A percentile compares a stretch with the other conserved stretches of the same genome.
Conservation (phyloP, 306 rosid species). For the Phaseolus lunatus region DNA sequence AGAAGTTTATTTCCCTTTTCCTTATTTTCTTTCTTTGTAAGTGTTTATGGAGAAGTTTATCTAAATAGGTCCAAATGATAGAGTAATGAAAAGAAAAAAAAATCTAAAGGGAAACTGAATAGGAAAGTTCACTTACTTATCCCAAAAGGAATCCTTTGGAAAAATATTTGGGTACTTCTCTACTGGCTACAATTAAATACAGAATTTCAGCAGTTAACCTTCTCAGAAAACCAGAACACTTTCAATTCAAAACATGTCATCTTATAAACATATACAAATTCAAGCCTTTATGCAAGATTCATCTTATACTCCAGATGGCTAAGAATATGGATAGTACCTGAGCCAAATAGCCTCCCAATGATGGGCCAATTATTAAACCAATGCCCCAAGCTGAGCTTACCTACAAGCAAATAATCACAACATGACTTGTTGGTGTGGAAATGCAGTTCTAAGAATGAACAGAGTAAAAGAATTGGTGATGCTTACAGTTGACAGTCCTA, state of each 20-base stretch:
- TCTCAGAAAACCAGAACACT: neutral
- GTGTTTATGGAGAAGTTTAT: no score
- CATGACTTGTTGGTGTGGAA: neutral
- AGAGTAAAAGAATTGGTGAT: conserved; percentile 14
- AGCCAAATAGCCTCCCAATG: conserved; percentile 89
- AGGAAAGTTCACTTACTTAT: conserved; percentile 62
- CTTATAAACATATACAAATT: neutral
- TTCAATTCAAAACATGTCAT: conserved; percentile 6
- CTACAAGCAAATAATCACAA: conserved; percentile 54
- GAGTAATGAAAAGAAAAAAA: neutral
- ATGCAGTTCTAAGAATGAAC: neutral
- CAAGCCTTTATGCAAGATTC: neutral
- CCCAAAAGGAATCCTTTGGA: conserved; percentile 70
- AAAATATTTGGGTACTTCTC: conserved; percentile 81
- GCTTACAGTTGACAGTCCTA: conserved; percentile 84
- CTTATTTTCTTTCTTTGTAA: no score
- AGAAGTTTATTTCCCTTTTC: no score
- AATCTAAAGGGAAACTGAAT: neutral
- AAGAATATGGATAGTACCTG: conserved; percentile 64
- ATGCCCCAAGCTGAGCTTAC: conserved; percentile 82
- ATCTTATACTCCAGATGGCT: neutral
- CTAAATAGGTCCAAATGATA: neutral
- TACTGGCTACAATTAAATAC: conserved; percentile 63
- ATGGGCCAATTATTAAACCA: conserved; percentile 86
- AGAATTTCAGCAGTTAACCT: neutral